phyloP scores from a whole-genome alignment of 768 basidiomycete species.

The Mycena venus region DNA sequence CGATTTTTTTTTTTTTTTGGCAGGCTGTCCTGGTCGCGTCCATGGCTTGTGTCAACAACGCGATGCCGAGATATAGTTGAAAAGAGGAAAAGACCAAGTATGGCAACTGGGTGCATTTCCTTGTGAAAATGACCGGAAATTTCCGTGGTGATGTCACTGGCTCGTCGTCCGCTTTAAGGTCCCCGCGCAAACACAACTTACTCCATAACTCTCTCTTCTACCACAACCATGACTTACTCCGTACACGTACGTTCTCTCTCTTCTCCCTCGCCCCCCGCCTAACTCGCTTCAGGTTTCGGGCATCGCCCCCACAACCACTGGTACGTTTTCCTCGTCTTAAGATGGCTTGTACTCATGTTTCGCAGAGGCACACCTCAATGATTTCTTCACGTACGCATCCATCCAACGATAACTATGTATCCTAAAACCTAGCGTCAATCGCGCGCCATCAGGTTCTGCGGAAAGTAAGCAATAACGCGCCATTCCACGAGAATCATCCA shows the following conservation, averaged over 20 bases:
- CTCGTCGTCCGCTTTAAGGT: neutral
- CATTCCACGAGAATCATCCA: conserved; percentile 5
- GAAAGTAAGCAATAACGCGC: conserved; percentile 66
- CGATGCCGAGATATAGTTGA: neutral
- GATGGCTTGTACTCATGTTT: no score
- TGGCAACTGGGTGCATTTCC: neutral
- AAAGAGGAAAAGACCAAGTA: neutral
- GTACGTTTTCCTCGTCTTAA: no score
- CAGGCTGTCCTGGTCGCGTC: no score
- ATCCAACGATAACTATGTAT: neutral
- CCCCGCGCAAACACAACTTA: neutral
- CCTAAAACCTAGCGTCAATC: conserved; percentile 26
- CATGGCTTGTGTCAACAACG: no score
- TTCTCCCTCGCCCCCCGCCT: neutral
- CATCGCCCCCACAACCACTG: conserved; percentile 76
- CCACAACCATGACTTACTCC: conserved; percentile 56
- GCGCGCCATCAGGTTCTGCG: conserved; percentile 77
- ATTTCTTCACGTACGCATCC: conserved; percentile 83
- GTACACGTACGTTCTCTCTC: conserved; percentile 54
- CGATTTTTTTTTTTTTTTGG: no score
- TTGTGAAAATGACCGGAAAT: neutral
- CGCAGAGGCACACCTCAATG: conserved; percentile 74
- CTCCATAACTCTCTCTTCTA: neutral
- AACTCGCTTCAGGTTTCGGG: conserved; percentile 71
- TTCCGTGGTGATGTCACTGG: neutral